Conservation (phyloP, 2,329 filamentous ascomycete species). For the Apiospora sp. region DNA sequence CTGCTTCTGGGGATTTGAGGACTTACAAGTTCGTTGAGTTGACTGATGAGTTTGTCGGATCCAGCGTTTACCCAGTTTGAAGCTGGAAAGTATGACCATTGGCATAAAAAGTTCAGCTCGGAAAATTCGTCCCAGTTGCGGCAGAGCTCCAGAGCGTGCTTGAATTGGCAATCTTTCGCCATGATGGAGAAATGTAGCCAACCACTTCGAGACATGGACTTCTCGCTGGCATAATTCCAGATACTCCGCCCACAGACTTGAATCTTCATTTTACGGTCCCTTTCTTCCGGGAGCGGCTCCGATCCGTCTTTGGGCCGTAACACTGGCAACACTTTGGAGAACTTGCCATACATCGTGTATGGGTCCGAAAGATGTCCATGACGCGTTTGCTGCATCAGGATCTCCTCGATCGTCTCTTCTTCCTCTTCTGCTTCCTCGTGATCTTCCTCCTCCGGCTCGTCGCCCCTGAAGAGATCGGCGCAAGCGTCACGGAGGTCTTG, state of each 20-base stretch:
- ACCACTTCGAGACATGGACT: conserved; percentile 54
- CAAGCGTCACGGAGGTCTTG: conserved; percentile 60
- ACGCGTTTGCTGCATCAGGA: conserved; percentile 33
- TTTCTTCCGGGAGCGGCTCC: conserved; percentile 28
- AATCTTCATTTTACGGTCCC: conserved; percentile 50
- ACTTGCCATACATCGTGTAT: conserved; percentile 34
- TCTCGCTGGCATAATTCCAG: conserved; percentile 59
- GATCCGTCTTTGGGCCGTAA: conserved; percentile 42
- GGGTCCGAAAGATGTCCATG: conserved; percentile 36
- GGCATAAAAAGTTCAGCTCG: conserved; percentile 53
- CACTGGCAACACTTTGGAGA: conserved; percentile 30
- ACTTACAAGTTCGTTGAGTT: conserved; percentile 50
- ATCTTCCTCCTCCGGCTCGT: conserved; percentile 40
- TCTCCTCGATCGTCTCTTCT: conserved; percentile 37
- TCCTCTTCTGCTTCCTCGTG: conserved; percentile 43
- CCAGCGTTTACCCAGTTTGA: conserved; percentile 53
- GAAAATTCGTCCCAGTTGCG: conserved; percentile 60
- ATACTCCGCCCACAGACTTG: conserved; percentile 57
- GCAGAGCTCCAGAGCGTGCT: conserved; percentile 54
- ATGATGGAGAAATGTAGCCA: conserved; percentile 61
- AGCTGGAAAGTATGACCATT: conserved; percentile 56
- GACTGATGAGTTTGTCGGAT: conserved; percentile 46
- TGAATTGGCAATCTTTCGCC: conserved; percentile 55
- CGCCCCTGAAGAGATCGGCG: conserved; percentile 53
- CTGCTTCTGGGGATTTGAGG: neutral